Evolutionary conservation across 306 rosid species (phyloP).

Genomic region (Argentina anserina): DNA sequence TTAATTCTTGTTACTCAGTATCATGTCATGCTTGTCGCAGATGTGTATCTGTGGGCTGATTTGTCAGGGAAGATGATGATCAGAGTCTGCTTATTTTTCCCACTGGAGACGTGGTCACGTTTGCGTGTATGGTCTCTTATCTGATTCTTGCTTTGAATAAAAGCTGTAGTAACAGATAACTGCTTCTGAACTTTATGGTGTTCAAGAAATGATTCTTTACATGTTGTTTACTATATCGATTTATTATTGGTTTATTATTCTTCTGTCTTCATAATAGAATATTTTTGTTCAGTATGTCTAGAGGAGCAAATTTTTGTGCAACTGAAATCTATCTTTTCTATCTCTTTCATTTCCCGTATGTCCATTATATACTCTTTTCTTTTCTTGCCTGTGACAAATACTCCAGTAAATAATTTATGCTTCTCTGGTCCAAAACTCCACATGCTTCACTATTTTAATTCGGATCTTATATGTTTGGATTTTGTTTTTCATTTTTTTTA

Average conservation of each 20-base stretch:
- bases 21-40: constrained; percentile 40
- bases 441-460: not conserved
- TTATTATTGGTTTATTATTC: too few relatives aligned
- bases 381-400: too few relatives aligned
- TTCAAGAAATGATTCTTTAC: not conserved
- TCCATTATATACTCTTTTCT: not conserved
- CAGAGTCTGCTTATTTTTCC: constrained; percentile 79
- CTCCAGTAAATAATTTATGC: not conserved
- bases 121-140: constrained; percentile 46
- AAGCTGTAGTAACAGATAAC: not conserved
- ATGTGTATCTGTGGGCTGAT: constrained; percentile 86
- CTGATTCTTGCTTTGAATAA: constrained; percentile 9
- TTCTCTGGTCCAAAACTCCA: not conserved
- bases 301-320: not conserved
- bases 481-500: not conserved
- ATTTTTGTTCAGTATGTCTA: not conserved
- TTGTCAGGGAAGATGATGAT: constrained; percentile 68
- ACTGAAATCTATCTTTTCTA: too few relatives aligned
- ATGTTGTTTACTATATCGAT: not conserved
- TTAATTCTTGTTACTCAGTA: constrained; percentile 7
- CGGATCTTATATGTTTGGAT: not conserved
- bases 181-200: not conserved
- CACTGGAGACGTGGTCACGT: constrained; percentile 71
- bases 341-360: not conserved
- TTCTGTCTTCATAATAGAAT: not conserved